Percentiles rank a stretch among this genome's conserved stretches.
These are phyloP conservation scores for Amanita fuliginea DNA, from an alignment of 768 basidiomycete species.

Conservation along the genomic window DNA sequence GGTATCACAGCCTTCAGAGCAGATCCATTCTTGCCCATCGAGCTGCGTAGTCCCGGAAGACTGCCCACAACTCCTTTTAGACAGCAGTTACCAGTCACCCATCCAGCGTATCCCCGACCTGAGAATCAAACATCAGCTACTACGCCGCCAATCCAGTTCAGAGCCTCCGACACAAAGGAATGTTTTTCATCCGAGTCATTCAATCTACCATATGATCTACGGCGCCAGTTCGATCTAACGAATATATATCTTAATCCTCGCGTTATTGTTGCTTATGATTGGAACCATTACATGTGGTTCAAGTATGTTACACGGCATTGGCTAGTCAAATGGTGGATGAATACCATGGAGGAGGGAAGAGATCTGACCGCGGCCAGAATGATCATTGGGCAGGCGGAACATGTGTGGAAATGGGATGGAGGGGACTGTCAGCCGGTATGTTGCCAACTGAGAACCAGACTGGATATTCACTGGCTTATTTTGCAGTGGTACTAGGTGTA, in stretches of 20 bases:
- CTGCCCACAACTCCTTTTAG: neutral
- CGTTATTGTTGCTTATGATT: neutral
- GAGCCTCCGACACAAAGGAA: neutral
- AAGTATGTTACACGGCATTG: slow-evolving; percentile 4
- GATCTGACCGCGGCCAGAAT: neutral
- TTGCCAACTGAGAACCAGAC: neutral
- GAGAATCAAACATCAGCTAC: neutral
- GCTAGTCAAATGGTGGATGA: slow-evolving; percentile 4
- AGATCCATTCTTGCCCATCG: slow-evolving; percentile 28
- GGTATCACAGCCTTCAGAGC: slow-evolving; percentile 29
- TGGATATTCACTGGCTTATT: neutral
- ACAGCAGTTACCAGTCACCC: neutral
- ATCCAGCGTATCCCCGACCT: slow-evolving; percentile 1
- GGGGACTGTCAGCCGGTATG: slow-evolving; percentile 3
- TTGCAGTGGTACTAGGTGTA: neutral
- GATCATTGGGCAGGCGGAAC: neutral
- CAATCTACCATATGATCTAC: neutral
- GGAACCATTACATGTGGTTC: slow-evolving; percentile 1
- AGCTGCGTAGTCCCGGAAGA: slow-evolving; percentile 16
- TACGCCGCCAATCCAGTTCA: neutral
- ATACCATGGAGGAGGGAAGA: neutral
- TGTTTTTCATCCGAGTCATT: slow-evolving; percentile 5
- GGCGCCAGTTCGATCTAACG: neutral
- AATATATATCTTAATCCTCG: slow-evolving; percentile 2
- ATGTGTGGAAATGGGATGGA: slow-evolving; percentile 3